Percentiles rank a stretch among this genome's conserved stretches.
These are phyloP conservation scores for Syncephalastrum contaminatum DNA, from an alignment of 371 early-diverging fungal species.

Conservation along the genomic window DNA sequence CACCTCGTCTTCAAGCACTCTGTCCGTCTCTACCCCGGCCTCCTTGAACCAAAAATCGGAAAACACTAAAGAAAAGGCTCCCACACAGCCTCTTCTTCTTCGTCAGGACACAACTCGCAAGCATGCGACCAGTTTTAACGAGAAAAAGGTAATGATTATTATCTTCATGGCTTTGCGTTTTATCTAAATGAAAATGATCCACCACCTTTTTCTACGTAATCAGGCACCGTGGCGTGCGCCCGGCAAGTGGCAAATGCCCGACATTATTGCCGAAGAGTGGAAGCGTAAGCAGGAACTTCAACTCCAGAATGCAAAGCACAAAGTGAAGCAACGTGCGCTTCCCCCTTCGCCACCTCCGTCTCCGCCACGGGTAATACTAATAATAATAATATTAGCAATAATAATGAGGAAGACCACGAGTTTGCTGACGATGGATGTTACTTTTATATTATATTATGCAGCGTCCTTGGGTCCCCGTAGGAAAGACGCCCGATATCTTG, in stretches of 20 bases:
- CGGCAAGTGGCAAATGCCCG: slow-evolving; percentile 48
- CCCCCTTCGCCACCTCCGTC: slow-evolving; percentile 4
- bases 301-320: slow-evolving; percentile 11
- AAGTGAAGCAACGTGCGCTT: slow-evolving; percentile 10
- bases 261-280: slow-evolving; percentile 46
- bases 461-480: slow-evolving; percentile 46
- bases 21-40: no score
- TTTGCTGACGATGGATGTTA: not conserved
- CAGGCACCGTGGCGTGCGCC: slow-evolving; percentile 50
- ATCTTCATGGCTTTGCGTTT: not conserved
- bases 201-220: slow-evolving; percentile 4
- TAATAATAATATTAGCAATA: slow-evolving; percentile 1
- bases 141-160: slow-evolving; percentile 1
- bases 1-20: no score
- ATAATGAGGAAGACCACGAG: not conserved
- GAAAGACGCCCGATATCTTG: slow-evolving; percentile 32
- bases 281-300: slow-evolving; percentile 12
- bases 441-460: slow-evolving; percentile 15
- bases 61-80: no score
- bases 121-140: not conserved
- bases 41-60: no score
- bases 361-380: slow-evolving; percentile 3
- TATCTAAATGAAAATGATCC: not conserved
- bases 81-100: not conserved
- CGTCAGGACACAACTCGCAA: not conserved